phyloP scores from a whole-genome alignment of 192 early-diverging fungal genomes.

The Backusella circina region DNA sequence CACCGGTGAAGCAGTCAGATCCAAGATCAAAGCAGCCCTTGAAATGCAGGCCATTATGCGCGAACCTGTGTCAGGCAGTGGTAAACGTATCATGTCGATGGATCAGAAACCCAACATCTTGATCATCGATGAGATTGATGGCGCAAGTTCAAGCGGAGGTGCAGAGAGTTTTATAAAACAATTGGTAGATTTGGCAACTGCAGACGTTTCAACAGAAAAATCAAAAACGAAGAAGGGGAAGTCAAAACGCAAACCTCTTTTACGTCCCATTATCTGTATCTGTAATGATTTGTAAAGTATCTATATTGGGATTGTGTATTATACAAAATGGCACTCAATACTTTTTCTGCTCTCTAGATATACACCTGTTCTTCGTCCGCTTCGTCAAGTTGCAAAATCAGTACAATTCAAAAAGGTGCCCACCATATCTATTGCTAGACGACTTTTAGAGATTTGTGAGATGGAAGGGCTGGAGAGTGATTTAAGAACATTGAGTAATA shows the following conservation, averaged over 20 bases:
- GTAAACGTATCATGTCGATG: slow-evolving; percentile 10
- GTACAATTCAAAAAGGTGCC: slow-evolving; percentile 68
- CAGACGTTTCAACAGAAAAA: slow-evolving; percentile 8
- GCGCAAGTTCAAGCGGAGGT: slow-evolving; percentile 69
- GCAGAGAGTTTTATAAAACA: slow-evolving; percentile 82
- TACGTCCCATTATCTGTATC: slow-evolving; percentile 96
- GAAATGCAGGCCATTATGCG: slow-evolving; percentile 70
- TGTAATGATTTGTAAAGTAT: slow-evolving; percentile 86
- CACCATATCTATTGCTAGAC: slow-evolving; percentile 59
- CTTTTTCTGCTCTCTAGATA: slow-evolving; percentile 70
- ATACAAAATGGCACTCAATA: too few species aligned
- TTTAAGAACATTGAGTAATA: slow-evolving; percentile 65
- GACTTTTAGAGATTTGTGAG: slow-evolving; percentile 79
- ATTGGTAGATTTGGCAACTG: slow-evolving; percentile 62
- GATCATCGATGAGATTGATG: slow-evolving; percentile 97
- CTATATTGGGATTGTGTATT: not conserved
- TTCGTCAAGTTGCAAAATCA: slow-evolving; percentile 75
- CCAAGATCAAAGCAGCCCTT: slow-evolving; percentile 71
- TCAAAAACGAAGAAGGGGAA: slow-evolving; percentile 27
- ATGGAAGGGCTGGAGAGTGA: slow-evolving; percentile 72
- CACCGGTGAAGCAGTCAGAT: slow-evolving; percentile 67
- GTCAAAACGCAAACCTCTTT: slow-evolving; percentile 45
- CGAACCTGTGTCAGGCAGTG: slow-evolving; percentile 7
- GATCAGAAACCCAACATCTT: slow-evolving; percentile 73
- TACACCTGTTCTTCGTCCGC: slow-evolving; percentile 80